Percentiles rank a stretch among this genome's conserved stretches.
These are phyloP conservation scores for Ballota nigra DNA, from an alignment of 257 asterid species.

Conservation along the genomic window DNA sequence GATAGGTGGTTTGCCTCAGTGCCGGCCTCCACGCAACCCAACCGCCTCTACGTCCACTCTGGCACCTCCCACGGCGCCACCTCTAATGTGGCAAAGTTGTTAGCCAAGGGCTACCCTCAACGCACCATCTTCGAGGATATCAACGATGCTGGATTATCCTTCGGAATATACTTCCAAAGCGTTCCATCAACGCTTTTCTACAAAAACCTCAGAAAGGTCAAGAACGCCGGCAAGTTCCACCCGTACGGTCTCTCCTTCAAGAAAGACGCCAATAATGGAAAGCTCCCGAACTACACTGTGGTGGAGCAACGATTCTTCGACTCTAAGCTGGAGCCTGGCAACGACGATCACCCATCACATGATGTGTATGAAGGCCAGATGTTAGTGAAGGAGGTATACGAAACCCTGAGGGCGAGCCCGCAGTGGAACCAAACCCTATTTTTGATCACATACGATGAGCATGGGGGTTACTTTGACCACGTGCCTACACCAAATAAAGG, in stretches of 20 bases:
- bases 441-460: slow-evolving; percentile 84
- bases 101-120: slow-evolving; percentile 68
- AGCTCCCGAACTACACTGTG: slow-evolving; percentile 66
- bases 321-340: slow-evolving; percentile 58
- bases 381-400: slow-evolving; percentile 60
- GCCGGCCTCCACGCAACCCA: slow-evolving; percentile 88
- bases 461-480: slow-evolving; percentile 81
- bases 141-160: slow-evolving; percentile 46
- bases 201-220: slow-evolving; percentile 65
- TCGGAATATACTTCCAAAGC: slow-evolving; percentile 76
- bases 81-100: slow-evolving; percentile 46
- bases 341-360: slow-evolving; percentile 90
- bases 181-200: slow-evolving; percentile 80
- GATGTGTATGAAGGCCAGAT: slow-evolving; percentile 84
- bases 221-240: slow-evolving; percentile 51
- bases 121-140: too few relatives aligned
- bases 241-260: slow-evolving; percentile 54
- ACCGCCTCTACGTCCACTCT: slow-evolving; percentile 84
- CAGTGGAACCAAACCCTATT: slow-evolving; percentile 77
- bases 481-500: slow-evolving; percentile 66
- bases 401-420: slow-evolving; percentile 50
- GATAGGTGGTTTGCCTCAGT: slow-evolving; percentile 96
- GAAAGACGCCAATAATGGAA: neutral
- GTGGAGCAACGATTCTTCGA: slow-evolving; percentile 88
- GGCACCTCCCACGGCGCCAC: slow-evolving; percentile 94